Evolutionary conservation across 495 filamentous ascomycete genomes (phyloP).

Genomic region (Hyaloscypha hepaticicola): DNA sequence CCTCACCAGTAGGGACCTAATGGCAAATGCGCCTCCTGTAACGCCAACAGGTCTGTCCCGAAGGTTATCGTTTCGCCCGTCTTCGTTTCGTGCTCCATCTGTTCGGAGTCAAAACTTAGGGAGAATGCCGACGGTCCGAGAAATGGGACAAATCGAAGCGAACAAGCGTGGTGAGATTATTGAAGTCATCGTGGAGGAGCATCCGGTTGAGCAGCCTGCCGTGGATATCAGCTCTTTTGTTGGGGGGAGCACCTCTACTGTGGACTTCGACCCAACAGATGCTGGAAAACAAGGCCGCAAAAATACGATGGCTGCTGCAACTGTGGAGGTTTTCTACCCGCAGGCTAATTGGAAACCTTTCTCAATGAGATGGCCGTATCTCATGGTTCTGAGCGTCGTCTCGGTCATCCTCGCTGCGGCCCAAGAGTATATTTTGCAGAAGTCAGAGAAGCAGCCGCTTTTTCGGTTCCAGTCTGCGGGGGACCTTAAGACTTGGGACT

Average conservation of each 20-base stretch:
- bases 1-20: conserved; percentile 42
- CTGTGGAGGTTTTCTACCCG: conserved; percentile 50
- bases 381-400: conserved; percentile 52
- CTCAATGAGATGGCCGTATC: conserved; percentile 66
- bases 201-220: conserved; percentile 27
- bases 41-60: conserved; percentile 31
- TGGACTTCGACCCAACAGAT: conserved; percentile 14
- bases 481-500: conserved; percentile 50
- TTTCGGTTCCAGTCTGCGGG: conserved; percentile 51
- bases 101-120: conserved; percentile 30
- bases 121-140: conserved; percentile 37
- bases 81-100: conserved; percentile 20
- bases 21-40: conserved; percentile 36
- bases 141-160: conserved; percentile 49
- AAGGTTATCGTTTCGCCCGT: conserved; percentile 28
- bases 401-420: conserved; percentile 54
- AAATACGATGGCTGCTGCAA: conserved; percentile 13
- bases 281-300: conserved; percentile 1
- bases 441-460: conserved; percentile 45
- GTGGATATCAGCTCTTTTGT: conserved; percentile 41
- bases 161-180: conserved; percentile 52
- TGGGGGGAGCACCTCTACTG: conserved; percentile 17
- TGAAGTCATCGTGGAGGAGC: conserved; percentile 49
- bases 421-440: conserved; percentile 61
- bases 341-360: conserved; percentile 72